phyloP scores from a whole-genome alignment of 2,329 filamentous ascomycete species.

The Clonostachys chloroleuca region DNA sequence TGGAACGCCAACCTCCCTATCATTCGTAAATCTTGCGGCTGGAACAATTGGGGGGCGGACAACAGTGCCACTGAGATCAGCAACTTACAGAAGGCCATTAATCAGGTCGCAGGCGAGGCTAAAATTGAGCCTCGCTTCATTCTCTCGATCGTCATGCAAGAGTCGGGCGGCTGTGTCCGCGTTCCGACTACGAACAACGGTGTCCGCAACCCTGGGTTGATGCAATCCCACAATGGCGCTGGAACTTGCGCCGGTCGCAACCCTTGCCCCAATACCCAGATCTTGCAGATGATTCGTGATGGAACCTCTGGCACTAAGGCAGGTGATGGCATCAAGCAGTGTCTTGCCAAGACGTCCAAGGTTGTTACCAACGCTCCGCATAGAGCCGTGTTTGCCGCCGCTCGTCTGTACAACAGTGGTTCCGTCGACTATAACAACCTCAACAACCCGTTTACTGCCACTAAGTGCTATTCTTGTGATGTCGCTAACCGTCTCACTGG shows the following conservation, averaged over 20 bases:
- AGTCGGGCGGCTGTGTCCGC: slow-evolving; percentile 14
- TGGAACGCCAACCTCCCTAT: slow-evolving; percentile 6
- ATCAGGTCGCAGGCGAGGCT: slow-evolving; percentile 6
- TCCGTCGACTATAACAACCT: slow-evolving; percentile 13
- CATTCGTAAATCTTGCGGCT: slow-evolving; percentile 7
- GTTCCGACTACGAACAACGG: slow-evolving; percentile 10
- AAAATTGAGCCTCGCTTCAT: slow-evolving; percentile 9
- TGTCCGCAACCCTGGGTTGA: slow-evolving; percentile 10
- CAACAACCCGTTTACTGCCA: slow-evolving; percentile 8
- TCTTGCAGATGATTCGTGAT: slow-evolving; percentile 9
- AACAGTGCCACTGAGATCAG: slow-evolving; percentile 7
- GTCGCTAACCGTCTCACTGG: slow-evolving; percentile 13
- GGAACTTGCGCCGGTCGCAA: slow-evolving; percentile 6
- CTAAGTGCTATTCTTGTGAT: slow-evolving; percentile 11
- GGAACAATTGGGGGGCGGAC: slow-evolving; percentile 9
- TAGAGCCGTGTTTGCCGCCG: slow-evolving; percentile 7
- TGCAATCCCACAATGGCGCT: slow-evolving; percentile 10
- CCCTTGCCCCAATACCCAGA: slow-evolving; percentile 5
- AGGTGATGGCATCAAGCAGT: slow-evolving; percentile 8
- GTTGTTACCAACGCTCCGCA: slow-evolving; percentile 1
- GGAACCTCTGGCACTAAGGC: slow-evolving; percentile 6
- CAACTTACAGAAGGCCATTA: slow-evolving; percentile 6
- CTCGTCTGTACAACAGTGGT: slow-evolving; percentile 13
- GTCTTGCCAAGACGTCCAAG: slow-evolving; percentile 1
- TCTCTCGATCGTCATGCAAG: slow-evolving; percentile 22